These are phyloP conservation scores for Lathyrus aphaca DNA, from an alignment of 306 rosid genomes.

Conservation along the genomic window DNA sequence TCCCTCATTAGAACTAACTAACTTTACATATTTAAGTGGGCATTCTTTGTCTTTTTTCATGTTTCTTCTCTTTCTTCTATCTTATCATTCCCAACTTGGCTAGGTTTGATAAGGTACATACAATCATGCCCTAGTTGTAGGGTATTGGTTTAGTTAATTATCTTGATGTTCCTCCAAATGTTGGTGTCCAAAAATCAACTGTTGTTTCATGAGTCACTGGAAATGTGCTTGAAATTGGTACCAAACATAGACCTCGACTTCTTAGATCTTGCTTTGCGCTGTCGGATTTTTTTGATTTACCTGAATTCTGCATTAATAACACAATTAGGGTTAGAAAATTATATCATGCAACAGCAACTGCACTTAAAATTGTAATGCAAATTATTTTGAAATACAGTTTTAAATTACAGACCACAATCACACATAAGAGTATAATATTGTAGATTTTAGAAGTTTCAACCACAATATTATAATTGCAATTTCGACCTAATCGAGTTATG, in stretches of 20 bases:
- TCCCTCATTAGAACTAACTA: constrained; percentile 41
- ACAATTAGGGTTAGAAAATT: neutral
- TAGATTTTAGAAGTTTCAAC: too few relatives aligned
- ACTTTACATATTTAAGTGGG: constrained; percentile 54
- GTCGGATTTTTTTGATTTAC: constrained; percentile 71
- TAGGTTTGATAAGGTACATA: constrained; percentile 64
- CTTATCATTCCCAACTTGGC: constrained; percentile 74
- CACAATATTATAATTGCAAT: too few relatives aligned
- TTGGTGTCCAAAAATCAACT: constrained; percentile 96
- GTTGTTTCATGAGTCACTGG: constrained; percentile 88
- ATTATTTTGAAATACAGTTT: too few relatives aligned
- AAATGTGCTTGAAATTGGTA: constrained; percentile 89
- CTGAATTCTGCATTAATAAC: constrained; percentile 55
- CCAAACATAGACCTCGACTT: constrained; percentile 93
- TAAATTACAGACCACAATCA: too few relatives aligned
- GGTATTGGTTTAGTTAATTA: constrained; percentile 42
- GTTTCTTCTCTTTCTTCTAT: constrained; percentile 36
- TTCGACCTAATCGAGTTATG: too few relatives aligned
- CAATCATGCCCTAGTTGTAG: constrained; percentile 44
- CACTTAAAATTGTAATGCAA: too few relatives aligned
- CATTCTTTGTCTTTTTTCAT: constrained; percentile 44
- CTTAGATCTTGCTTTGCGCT: constrained; percentile 84
- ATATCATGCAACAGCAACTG: too few relatives aligned
- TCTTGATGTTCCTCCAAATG: constrained; percentile 85
- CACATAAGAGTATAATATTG: too few relatives aligned